These are phyloP conservation scores for Tirmania nivea DNA, from an alignment of 495 filamentous ascomycete species.

Conservation along the genomic window DNA sequence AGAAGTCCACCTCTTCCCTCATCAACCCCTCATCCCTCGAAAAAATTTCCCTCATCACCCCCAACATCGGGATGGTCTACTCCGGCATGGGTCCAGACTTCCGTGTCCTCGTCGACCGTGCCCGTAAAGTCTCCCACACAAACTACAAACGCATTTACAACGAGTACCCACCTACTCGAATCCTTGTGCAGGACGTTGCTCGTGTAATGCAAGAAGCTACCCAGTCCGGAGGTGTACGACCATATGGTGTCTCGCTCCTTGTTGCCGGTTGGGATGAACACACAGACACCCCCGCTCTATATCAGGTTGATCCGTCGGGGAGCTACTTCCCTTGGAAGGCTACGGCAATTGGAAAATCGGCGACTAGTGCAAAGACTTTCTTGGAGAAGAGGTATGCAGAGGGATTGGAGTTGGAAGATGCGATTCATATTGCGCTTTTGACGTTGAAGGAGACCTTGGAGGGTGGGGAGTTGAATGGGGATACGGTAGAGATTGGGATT, in stretches of 20 bases:
- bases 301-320: slow-evolving; percentile 93
- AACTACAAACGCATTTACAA: slow-evolving; percentile 99
- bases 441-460: slow-evolving; percentile 93
- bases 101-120: slow-evolving; percentile 88
- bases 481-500: slow-evolving; percentile 97
- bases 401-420: slow-evolving; percentile 91
- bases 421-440: slow-evolving; percentile 91
- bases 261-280: slow-evolving; percentile 99
- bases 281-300: slow-evolving; percentile 91
- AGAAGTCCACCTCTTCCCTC: slow-evolving; percentile 94
- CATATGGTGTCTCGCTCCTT: slow-evolving; percentile 90
- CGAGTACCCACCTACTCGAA: slow-evolving; percentile 95
- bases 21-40: slow-evolving; percentile 87
- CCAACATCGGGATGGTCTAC: slow-evolving; percentile 99
- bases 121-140: slow-evolving; percentile 96
- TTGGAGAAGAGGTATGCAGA: slow-evolving; percentile 97
- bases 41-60: slow-evolving; percentile 94
- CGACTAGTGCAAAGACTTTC: slow-evolving; percentile 94
- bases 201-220: slow-evolving; percentile 97
- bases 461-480: slow-evolving; percentile 97
- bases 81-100: slow-evolving; percentile 98
- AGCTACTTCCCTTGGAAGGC: slow-evolving; percentile 99
- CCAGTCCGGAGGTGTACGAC: slow-evolving; percentile 87
- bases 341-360: slow-evolving; percentile 95
- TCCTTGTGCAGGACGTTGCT: slow-evolving; percentile 96